Percentiles rank a stretch among this genome's conserved stretches.
These are phyloP conservation scores for Yarrowia divulgata DNA, from an alignment of 805 yeast genomes.

Conservation along the genomic window DNA sequence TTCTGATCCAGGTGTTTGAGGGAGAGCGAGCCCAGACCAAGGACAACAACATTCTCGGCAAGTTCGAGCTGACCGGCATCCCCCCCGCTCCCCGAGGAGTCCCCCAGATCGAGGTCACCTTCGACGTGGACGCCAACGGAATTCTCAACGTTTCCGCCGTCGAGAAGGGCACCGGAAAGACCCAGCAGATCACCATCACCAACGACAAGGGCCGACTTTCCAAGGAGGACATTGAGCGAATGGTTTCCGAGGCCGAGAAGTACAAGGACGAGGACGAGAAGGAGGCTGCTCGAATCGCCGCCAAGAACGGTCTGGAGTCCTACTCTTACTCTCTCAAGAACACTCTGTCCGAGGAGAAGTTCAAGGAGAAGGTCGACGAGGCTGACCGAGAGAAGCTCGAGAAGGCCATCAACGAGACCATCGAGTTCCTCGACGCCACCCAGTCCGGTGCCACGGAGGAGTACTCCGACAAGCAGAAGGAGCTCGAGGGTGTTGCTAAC, in stretches of 20 bases:
- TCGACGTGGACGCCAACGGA: constrained; percentile 97
- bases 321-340: constrained; percentile 93
- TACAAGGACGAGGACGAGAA: constrained; percentile 95
- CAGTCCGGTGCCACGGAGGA: constrained; percentile 93
- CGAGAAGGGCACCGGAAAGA: constrained; percentile 98
- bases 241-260: constrained; percentile 98
- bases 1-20: constrained; percentile 93
- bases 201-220: constrained; percentile 98
- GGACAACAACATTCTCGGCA: constrained; percentile 96
- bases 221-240: constrained; percentile 96
- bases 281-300: constrained; percentile 90
- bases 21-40: constrained; percentile 98
- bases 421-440: constrained; percentile 91
- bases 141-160: constrained; percentile 94
- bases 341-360: constrained; percentile 73
- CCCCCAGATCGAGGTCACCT: constrained; percentile 97
- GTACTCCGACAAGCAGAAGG: constrained; percentile 91
- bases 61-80: constrained; percentile 93
- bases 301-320: constrained; percentile 95
- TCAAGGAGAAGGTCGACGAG: constrained; percentile 78
- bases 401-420: constrained; percentile 84
- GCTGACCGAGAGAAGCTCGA: constrained; percentile 71
- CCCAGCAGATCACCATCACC: constrained; percentile 96
- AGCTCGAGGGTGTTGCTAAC: constrained; percentile 92
- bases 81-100: constrained; percentile 99